phyloP scores from a whole-genome alignment of 176 grass and related monocot genomes.

The Triticum turgidum region DNA sequence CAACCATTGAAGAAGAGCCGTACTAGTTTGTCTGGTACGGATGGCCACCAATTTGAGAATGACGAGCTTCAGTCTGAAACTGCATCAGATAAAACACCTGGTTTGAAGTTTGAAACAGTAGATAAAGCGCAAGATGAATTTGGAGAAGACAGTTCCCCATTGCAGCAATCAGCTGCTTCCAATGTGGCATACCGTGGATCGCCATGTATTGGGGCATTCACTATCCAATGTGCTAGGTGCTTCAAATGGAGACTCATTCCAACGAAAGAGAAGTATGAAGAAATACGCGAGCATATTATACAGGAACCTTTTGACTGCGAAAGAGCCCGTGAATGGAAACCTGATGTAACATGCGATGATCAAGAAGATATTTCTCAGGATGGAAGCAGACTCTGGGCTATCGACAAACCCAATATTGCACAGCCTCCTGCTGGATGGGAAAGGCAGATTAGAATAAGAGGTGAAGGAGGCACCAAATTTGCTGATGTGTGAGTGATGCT shows the following conservation, averaged over 20 bases:
- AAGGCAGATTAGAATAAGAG: constrained; percentile 89
- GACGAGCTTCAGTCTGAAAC: constrained; percentile 40
- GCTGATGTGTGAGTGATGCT: constrained; percentile 79
- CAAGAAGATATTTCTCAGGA: constrained; percentile 95
- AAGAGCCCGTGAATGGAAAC: constrained; percentile 75
- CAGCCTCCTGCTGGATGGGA: constrained; percentile 89
- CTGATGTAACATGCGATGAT: constrained; percentile 66
- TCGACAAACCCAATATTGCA: constrained; percentile 95
- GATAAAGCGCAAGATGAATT: constrained; percentile 47
- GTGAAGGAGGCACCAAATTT: constrained; percentile 95
- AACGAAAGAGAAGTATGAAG: constrained; percentile 92
- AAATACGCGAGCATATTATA: constrained; percentile 80
- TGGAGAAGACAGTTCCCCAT: constrained; percentile 38
- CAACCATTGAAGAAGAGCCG: constrained; percentile 39
- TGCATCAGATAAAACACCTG: constrained; percentile 35
- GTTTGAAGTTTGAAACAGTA: constrained; percentile 33
- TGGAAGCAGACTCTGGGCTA: constrained; percentile 93
- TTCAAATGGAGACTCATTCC: constrained; percentile 99
- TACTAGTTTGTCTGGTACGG: constrained; percentile 23
- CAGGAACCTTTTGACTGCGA: constrained; percentile 82
- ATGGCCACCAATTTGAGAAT: constrained; percentile 27
- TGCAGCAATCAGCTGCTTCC: constrained; percentile 29
- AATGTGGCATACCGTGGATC: constrained; percentile 36
- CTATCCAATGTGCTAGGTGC: constrained; percentile 86
- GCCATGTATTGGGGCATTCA: constrained; percentile 90